Conservation (phyloP, 306 rosid species). For the Cicer pinnatifidum region DNA sequence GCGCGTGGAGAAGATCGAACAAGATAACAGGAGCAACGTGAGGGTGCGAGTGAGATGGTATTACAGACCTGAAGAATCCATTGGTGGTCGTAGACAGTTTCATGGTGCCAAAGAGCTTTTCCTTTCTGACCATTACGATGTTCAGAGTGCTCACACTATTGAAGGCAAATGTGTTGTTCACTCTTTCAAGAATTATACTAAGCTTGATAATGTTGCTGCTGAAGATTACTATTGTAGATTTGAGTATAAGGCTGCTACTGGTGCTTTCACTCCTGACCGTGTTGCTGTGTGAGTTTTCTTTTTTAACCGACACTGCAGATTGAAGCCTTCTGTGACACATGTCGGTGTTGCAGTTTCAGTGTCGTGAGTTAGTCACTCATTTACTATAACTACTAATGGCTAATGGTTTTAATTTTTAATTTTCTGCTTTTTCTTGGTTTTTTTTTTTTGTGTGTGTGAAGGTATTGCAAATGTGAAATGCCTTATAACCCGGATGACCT, state of each 20-base stretch:
- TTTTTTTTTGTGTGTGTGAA: constrained; percentile 44
- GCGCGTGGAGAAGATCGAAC: constrained; percentile 74
- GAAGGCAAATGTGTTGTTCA: constrained; percentile 83
- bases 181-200: constrained; percentile 80
- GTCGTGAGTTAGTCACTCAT: too few species aligned
- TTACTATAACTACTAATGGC: too few species aligned
- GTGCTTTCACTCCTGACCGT: constrained; percentile 83
- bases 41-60: constrained; percentile 84
- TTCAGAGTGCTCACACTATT: constrained; percentile 83
- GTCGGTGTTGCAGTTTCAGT: too few species aligned
- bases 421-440: not conserved
- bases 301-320: too few species aligned
- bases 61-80: constrained; percentile 84
- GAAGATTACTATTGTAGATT: constrained; percentile 87
- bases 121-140: constrained; percentile 74
- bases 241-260: constrained; percentile 90
- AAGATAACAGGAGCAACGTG: constrained; percentile 59
- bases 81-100: constrained; percentile 84
- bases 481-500: constrained; percentile 94
- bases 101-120: constrained; percentile 85
- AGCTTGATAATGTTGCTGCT: constrained; percentile 84
- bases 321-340: too few species aligned
- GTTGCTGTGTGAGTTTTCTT: constrained; percentile 81
- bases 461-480: constrained; percentile 95
- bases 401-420: too few species aligned